Base-by-base conservation (phyloP, 1,139 yeast species). In the Zygosaccharomyces pseudobailii region DNA sequence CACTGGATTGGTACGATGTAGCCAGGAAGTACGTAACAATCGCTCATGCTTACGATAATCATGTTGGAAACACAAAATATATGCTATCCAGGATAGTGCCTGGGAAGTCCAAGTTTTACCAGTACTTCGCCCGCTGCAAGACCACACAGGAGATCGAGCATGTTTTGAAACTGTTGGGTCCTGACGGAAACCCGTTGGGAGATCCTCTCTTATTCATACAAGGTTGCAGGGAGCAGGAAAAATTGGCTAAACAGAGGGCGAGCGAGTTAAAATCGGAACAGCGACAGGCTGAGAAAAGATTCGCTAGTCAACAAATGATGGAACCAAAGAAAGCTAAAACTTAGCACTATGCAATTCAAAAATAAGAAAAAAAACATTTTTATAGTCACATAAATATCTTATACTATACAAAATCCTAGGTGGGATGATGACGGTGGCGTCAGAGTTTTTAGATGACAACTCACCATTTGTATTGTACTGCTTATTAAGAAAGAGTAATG, bases 21-120 rank as follows among this genome's bases (percentile, higher is more conserved):
- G 74, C 79, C 9, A 71, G 70, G 38, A 85, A 87, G 54, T 86
- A 78, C 54, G 62, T 82, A 31, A 65, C 70, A n/a, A 62, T 78
- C 22, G 84, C 90, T 9, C 60, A 67, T 25, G 59, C 72, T 48
- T 78, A 74, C 61, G 82, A 81, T 46, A 87, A 87, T 63, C 78
- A 76, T 55, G 67, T 76, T 22, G 74, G 87, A 19, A 88, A 87
- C 61, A 78, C 95, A 4, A 92, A 92, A 68, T 92, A 83, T 65
- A 80, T 94, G 69, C 61, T 90, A 41, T 72, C 82, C 40, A 80
- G 89, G 59, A 82, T 87, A 69, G 72, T 88, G 3, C 96, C 96
- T 0, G 95, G 96, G 0, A 85, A 82, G 62, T 78, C 81, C 4
- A 71, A 74, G 17, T 71, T 79, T 43, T 85, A 84, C 62, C 82